Percentiles rank a stretch among this genome's conserved stretches.
Evolutionary conservation across 345 rosid genomes (phyloP).

Genomic region (Dovyalis caffra): DNA sequence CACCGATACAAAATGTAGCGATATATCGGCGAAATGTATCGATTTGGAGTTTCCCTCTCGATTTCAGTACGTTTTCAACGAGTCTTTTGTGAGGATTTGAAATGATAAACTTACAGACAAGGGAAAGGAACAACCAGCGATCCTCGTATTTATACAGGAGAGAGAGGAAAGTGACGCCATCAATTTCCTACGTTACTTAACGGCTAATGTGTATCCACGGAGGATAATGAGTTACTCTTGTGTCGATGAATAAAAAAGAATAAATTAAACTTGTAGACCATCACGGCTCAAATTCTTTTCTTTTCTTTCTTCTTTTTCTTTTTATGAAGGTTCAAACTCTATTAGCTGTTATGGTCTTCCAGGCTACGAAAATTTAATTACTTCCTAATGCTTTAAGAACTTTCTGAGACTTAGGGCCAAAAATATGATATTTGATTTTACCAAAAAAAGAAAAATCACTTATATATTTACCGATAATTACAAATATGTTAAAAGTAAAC

Average conservation of each 20-base stretch:
- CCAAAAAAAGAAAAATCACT: too few relatives aligned
- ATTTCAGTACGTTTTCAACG: background rate
- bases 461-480: too few relatives aligned
- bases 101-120: constrained; percentile 14
- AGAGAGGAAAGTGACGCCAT: constrained; percentile 36
- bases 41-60: background rate
- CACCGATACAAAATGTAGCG: background rate
- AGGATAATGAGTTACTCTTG: background rate
- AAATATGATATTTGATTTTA: too few relatives aligned
- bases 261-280: background rate
- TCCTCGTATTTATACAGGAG: constrained; percentile 38
- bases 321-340: background rate
- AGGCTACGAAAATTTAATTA: too few relatives aligned
- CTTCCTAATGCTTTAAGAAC: too few relatives aligned
- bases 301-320: background rate
- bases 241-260: background rate
- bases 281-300: background rate
- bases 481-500: too few relatives aligned
- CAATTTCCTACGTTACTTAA: constrained; percentile 42
- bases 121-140: constrained; percentile 27
- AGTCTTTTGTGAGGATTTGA: background rate
- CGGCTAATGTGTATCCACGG: constrained; percentile 29
- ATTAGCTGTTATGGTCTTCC: background rate
- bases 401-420: too few relatives aligned
- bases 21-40: background rate